Percentiles rank a stretch among this genome's conserved stretches.
These are phyloP conservation scores for Vigna nakashimae DNA, from an alignment of 306 rosid species.

Conservation along the genomic window DNA sequence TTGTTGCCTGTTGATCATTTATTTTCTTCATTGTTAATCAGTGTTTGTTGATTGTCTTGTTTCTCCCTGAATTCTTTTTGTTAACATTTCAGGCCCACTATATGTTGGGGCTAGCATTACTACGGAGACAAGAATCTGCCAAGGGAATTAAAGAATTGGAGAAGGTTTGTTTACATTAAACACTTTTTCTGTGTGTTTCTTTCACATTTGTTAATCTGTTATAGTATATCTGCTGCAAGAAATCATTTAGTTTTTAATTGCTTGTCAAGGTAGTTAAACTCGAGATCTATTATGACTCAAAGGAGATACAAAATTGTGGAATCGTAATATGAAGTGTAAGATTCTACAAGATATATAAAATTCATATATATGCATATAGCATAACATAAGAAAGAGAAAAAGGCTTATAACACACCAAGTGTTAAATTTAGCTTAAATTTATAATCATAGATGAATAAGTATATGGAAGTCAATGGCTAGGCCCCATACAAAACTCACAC, in stretches of 20 bases:
- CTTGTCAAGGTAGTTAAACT: no score
- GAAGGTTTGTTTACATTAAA: conserved; percentile 65
- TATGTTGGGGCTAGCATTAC: conserved; percentile 87
- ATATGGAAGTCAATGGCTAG: no score
- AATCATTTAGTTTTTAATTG: conserved; percentile 27
- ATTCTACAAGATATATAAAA: no score
- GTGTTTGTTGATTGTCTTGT: conserved; percentile 31
- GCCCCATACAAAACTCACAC: no score
- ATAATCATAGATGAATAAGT: no score
- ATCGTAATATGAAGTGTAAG: no score
- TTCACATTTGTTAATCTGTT: background rate
- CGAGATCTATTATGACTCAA: no score
- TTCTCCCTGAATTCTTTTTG: conserved; percentile 27
- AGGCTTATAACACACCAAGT: no score
- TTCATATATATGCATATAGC: no score
- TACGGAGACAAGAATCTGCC: conserved; percentile 60
- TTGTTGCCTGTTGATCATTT: conserved; percentile 35
- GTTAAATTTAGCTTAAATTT: no score
- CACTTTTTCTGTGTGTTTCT: conserved; percentile 36
- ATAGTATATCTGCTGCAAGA: conserved; percentile 4
- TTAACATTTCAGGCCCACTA: conserved; percentile 78
- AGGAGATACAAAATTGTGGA: no score
- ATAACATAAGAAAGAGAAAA: no score
- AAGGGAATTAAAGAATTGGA: conserved; percentile 78
- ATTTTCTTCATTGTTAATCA: background rate